These are phyloP conservation scores for Mortierella sp. DNA, from an alignment of 371 early-diverging fungal species.

Conservation along the genomic window DNA sequence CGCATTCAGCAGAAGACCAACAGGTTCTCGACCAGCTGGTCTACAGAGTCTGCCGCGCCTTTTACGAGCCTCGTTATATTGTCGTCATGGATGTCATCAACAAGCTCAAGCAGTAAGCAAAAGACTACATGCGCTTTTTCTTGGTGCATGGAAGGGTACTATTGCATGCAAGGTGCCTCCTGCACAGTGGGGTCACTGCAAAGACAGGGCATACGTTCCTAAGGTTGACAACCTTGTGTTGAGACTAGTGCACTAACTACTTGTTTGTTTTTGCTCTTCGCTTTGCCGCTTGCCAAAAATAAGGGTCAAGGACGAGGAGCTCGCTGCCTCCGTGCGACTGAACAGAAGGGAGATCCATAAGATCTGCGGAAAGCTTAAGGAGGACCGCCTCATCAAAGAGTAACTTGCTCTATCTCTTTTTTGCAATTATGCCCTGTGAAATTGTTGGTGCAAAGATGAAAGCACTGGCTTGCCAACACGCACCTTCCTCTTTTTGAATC, in stretches of 20 bases:
- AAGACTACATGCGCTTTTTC: neutral
- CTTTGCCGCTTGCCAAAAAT: neutral
- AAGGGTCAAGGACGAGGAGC: conserved; percentile 84
- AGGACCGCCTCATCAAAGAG: conserved; percentile 84
- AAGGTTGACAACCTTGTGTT: neutral
- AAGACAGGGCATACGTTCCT: neutral
- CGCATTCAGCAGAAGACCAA: conserved; percentile 60
- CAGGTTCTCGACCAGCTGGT: conserved; percentile 79
- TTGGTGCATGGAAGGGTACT: neutral
- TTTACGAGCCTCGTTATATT: conserved; percentile 85
- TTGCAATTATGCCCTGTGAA: neutral
- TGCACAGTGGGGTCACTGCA: neutral
- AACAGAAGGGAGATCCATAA: conserved; percentile 81
- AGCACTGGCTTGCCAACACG: neutral
- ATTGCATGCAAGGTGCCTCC: neutral
- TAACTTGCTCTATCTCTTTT: conserved; percentile 37
- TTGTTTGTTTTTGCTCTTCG: neutral
- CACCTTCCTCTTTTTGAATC: neutral
- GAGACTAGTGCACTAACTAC: neutral
- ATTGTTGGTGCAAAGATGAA: neutral
- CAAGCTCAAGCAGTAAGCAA: conserved; percentile 65
- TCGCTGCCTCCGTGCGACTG: conserved; percentile 77
- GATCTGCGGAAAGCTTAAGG: conserved; percentile 83
- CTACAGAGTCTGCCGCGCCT: conserved; percentile 86
- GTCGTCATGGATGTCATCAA: conserved; percentile 87